Evolutionary conservation across 169 alveolate genomes (phyloP), one percentile per base, ranked within the genome.

Genomic region (Cryptosporidium muris): DNA sequence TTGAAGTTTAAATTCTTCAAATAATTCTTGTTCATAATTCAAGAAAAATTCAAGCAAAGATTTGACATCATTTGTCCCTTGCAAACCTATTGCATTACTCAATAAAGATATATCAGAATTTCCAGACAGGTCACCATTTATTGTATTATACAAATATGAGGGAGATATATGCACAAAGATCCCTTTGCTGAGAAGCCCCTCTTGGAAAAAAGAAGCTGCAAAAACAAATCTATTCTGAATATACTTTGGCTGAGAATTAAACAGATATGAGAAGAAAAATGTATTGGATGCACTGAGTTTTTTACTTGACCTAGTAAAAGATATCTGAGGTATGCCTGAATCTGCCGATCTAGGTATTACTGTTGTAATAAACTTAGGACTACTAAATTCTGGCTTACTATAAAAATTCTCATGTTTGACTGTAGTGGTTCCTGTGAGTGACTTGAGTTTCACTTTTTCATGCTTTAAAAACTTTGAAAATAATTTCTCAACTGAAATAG

Each of bases 301-400:
- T 25, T 25, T 25, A 25, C 25, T 25, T 25, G 25, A 25, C 25
- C 25, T 25, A 0, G 25, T 25, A 43, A 74, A 74, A 12, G 37
- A 14, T 2, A 58, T 68, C 8, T 52, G 85, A 1, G 85, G 85
- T 25, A 74, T 74, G 1, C 85, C 85, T 5, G 34, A 25, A 40
- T 66, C 85, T 5, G 67, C 62, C n/a, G 85, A 74, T 16, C 25
- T 45, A 34, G 85, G 85, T 25, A 63, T 74, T 8, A 74, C 63
- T 14, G 85, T 54, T 9, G 54, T 68, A 16, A 49, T n/a, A 38
- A 47, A 74, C 7, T 51, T 74, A 2, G 85, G 85, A 5, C 14
- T 48, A 0, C 63, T 38, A 38, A 74, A 74, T 48, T 74, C 85
- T n/a, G 85, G 85, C 43, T 58, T 43, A 25, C 38, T 4, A 36